A percentile compares a stretch with the other conserved stretches of the same genome.
These are phyloP conservation scores for Colletotrichum camelliae DNA, from an alignment of 2,329 filamentous ascomycete genomes.

Conservation along the genomic window DNA sequence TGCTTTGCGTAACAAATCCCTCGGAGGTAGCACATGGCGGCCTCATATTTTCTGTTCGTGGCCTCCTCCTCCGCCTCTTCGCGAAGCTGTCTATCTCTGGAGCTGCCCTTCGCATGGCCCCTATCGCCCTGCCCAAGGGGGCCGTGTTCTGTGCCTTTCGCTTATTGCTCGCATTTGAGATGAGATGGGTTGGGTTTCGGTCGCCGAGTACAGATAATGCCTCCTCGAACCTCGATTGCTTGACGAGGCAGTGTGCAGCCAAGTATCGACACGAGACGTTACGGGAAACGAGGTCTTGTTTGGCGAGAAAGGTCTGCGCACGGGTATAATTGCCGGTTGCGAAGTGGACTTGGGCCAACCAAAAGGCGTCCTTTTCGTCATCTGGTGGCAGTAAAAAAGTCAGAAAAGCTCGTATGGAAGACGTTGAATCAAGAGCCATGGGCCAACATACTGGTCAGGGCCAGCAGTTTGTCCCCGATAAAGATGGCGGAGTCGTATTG, in stretches of 20 bases:
- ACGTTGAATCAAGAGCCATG: not conserved
- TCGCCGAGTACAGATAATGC: slow-evolving; percentile 87
- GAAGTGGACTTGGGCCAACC: slow-evolving; percentile 98
- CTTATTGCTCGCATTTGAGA: slow-evolving; percentile 66
- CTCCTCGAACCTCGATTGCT: slow-evolving; percentile 88
- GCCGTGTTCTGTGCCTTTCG: slow-evolving; percentile 76
- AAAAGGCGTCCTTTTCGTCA: slow-evolving; percentile 92
- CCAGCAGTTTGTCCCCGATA: slow-evolving; percentile 94
- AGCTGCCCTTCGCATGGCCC: slow-evolving; percentile 13
- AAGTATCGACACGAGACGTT: slow-evolving; percentile 92
- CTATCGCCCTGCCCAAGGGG: slow-evolving; percentile 40
- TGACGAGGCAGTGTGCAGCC: slow-evolving; percentile 91
- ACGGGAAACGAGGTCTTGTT: slow-evolving; percentile 80
- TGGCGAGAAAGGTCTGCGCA: slow-evolving; percentile 83
- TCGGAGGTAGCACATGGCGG: slow-evolving; percentile 94
- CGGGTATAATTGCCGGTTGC: slow-evolving; percentile 93
- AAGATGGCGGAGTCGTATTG: slow-evolving; percentile 98
- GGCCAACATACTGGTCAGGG: slow-evolving; percentile 78
- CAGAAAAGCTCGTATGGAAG: not conserved
- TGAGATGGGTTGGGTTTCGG: slow-evolving; percentile 89
- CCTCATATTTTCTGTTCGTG: slow-evolving; percentile 84
- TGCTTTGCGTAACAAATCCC: slow-evolving; percentile 96
- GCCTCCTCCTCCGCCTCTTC: slow-evolving; percentile 66
- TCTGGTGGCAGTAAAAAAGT: slow-evolving; percentile 56
- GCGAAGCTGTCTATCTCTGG: slow-evolving; percentile 40